These are phyloP conservation scores for Didymosphaeria variabile DNA, from an alignment of 2,329 filamentous ascomycete genomes.

Conservation along the genomic window DNA sequence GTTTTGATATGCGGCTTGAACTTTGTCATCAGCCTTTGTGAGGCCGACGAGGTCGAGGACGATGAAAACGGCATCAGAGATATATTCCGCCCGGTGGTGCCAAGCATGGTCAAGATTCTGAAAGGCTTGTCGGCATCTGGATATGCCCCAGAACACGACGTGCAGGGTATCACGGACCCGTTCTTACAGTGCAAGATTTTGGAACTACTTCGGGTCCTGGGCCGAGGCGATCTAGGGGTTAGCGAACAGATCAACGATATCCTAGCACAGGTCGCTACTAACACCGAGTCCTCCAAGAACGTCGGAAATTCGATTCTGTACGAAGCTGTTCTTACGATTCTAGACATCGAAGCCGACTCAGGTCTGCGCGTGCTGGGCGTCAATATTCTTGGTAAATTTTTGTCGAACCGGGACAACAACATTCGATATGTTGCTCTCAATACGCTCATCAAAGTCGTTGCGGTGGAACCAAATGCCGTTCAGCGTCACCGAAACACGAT, in stretches of 20 bases:
- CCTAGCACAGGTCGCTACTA: conserved; percentile 93
- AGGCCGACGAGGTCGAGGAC: conserved; percentile 91
- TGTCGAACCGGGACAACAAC: conserved; percentile 99
- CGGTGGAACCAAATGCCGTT: conserved; percentile 96
- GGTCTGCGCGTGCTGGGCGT: conserved; percentile 93
- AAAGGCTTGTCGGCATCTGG: conserved; percentile 94
- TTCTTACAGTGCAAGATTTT: conserved; percentile 98
- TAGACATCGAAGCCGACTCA: conserved; percentile 97
- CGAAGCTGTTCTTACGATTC: conserved; percentile 94
- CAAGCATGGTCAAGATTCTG: conserved; percentile 84
- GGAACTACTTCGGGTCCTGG: conserved; percentile 83
- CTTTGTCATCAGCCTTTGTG: conserved; percentile 88
- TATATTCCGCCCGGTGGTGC: conserved; percentile 87
- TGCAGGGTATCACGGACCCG: conserved; percentile 96
- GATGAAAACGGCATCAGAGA: conserved; percentile 91
- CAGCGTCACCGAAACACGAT: conserved; percentile 98
- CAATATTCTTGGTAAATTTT: conserved; percentile 97
- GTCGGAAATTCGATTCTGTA: conserved; percentile 98
- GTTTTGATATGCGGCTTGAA: conserved; percentile 93
- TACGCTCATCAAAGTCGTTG: conserved; percentile 96
- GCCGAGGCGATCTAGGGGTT: conserved; percentile 82
- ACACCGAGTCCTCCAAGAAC: conserved; percentile 97
- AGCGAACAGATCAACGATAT: conserved; percentile 99
- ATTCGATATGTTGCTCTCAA: conserved; percentile 98
- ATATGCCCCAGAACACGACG: conserved; percentile 97